Conservation (phyloP, 305 asterid species). For the Solanum aculeatissimum region DNA sequence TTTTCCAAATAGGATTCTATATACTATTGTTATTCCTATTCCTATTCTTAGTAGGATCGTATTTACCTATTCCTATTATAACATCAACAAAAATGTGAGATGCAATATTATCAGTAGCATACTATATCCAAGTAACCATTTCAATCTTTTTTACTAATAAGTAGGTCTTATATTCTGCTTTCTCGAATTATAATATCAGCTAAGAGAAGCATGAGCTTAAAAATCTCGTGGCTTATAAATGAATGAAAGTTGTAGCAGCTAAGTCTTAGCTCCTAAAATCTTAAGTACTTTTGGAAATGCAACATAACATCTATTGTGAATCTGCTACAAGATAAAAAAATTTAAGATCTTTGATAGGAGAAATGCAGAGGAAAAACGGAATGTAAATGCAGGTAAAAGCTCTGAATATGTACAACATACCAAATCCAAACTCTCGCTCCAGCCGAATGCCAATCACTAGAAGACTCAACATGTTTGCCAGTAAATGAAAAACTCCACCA, state of each 20-base stretch:
- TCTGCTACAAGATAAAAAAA: background rate
- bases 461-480: conserved; percentile 49
- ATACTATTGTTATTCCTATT: too few species aligned
- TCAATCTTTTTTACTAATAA: background rate
- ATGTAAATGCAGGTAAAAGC: background rate
- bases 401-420: conserved; percentile 12
- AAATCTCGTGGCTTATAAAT: background rate
- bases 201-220: background rate
- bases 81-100: background rate
- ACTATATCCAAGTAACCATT: background rate
- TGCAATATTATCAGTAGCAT: background rate
- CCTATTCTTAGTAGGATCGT: too few species aligned
- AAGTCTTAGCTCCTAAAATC: background rate
- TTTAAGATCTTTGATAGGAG: background rate
- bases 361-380: background rate
- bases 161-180: background rate
- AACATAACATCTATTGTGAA: background rate
- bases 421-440: conserved; percentile 45
- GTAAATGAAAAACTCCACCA: conserved; percentile 44
- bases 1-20: too few species aligned
- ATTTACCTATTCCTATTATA: too few species aligned
- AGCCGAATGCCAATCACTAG: conserved; percentile 38
- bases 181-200: background rate
- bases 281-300: background rate
- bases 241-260: background rate